phyloP scores from a whole-genome alignment of 23 red algal genomes.

The Chondrus crispus region DNA sequence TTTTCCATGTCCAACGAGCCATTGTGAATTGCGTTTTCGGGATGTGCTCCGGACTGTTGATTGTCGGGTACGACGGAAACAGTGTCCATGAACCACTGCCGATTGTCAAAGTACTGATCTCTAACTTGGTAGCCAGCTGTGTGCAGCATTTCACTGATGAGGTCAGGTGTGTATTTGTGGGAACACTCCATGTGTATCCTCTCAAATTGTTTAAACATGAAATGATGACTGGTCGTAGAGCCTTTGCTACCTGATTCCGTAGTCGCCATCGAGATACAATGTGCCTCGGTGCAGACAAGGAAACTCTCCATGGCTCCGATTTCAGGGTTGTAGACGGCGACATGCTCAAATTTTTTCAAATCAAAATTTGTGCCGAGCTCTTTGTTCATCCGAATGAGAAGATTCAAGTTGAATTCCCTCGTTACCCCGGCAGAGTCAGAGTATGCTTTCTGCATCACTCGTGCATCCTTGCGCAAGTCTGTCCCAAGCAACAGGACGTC shows the following conservation, averaged over 20 bases:
- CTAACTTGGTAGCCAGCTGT: conserved; percentile 52
- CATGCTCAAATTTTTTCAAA: conserved; percentile 66
- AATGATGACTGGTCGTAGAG: background rate
- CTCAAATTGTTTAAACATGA: conserved; percentile 72
- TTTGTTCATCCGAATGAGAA: conserved; percentile 79
- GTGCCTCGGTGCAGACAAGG: conserved; percentile 59
- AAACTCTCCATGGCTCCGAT: conserved; percentile 72
- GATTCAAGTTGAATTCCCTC: conserved; percentile 83
- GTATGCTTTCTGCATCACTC: conserved; percentile 66
- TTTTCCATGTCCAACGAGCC: too few relatives aligned
- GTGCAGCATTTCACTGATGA: conserved; percentile 31
- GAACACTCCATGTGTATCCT: conserved; percentile 86
- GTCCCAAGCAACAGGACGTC: conserved; percentile 85
- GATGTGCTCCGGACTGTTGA: too few relatives aligned
- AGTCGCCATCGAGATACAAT: conserved; percentile 17
- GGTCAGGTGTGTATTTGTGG: conserved; percentile 72
- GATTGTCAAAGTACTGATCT: conserved; percentile 52
- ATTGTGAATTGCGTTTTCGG: too few relatives aligned
- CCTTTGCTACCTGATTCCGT: background rate
- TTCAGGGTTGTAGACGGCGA: conserved; percentile 63
- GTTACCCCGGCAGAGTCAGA: conserved; percentile 74
- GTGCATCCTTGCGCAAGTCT: conserved; percentile 73
- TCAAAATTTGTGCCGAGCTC: conserved; percentile 83
- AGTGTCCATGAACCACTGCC: conserved; percentile 73
- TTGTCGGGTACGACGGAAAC: conserved; percentile 5